These are phyloP conservation scores for Lasiodiplodia sp. DNA, from an alignment of 2,329 filamentous ascomycete species.

Conservation along the genomic window DNA sequence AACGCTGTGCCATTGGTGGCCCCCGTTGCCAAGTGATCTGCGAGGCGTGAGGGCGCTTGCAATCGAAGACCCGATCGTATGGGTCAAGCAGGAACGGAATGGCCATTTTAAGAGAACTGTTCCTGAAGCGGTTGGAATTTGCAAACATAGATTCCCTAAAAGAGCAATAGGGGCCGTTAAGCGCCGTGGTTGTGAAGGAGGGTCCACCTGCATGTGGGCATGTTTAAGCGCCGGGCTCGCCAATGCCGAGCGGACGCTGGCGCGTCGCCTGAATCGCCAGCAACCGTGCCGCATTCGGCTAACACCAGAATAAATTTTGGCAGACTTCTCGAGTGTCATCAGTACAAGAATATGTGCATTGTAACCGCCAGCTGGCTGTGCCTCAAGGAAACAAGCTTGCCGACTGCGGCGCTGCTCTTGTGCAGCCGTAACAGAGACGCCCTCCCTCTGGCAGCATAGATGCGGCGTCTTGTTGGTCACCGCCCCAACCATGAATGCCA, in stretches of 20 bases:
- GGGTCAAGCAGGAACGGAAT: slow-evolving; percentile 1
- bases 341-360: not conserved
- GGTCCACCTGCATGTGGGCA: slow-evolving; percentile 13
- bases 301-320: not conserved
- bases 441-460: not conserved
- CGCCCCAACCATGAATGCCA: slow-evolving; percentile 65
- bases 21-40: not conserved
- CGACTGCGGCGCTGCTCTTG: slow-evolving; percentile 21
- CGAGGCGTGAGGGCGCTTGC: slow-evolving; percentile 10
- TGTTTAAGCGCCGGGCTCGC: slow-evolving; percentile 9
- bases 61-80: not conserved
- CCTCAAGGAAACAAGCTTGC: slow-evolving; percentile 23
- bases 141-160: not conserved
- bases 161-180: slow-evolving; percentile 17
- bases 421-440: slow-evolving; percentile 28
- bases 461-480: slow-evolving; percentile 51
- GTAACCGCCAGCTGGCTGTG: slow-evolving; percentile 1
- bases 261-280: slow-evolving; percentile 11
- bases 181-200: slow-evolving; percentile 18
- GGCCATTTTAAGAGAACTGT: not conserved
- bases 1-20: slow-evolving; percentile 18
- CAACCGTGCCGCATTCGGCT: not conserved
- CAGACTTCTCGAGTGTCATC: not conserved
- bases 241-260: slow-evolving; percentile 5
- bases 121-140: slow-evolving; percentile 10